phyloP scores from a whole-genome alignment of 495 filamentous ascomycete genomes.

The Aspergillus avenaceus region DNA sequence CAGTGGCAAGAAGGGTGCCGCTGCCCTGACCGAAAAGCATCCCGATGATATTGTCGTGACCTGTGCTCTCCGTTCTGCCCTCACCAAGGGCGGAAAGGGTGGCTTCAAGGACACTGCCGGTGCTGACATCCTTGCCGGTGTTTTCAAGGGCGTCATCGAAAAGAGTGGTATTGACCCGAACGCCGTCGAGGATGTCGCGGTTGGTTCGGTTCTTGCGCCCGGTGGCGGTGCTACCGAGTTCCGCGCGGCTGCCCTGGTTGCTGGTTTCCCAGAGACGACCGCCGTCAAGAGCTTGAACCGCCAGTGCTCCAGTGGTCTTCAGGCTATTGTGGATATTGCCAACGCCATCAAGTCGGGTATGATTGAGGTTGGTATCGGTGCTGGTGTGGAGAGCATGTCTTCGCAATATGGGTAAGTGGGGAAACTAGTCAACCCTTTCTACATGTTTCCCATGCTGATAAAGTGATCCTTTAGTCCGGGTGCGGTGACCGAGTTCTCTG shows the following conservation, averaged over 20 bases:
- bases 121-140: conserved; percentile 79
- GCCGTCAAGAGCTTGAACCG: conserved; percentile 84
- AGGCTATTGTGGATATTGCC: conserved; percentile 88
- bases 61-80: conserved; percentile 82
- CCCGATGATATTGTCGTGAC: conserved; percentile 86
- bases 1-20: conserved; percentile 41
- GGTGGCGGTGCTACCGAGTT: conserved; percentile 96
- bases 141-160: conserved; percentile 73
- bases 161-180: conserved; percentile 81
- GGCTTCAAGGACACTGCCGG: conserved; percentile 90
- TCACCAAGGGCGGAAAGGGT: conserved; percentile 91
- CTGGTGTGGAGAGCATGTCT: conserved; percentile 97
- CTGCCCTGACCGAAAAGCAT: conserved; percentile 55
- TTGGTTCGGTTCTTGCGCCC: conserved; percentile 86
- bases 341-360: conserved; percentile 83
- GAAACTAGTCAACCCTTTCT: background rate
- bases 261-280: conserved; percentile 80
- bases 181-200: conserved; percentile 86
- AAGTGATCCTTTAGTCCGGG: conserved; percentile 50
- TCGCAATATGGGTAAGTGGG: conserved; percentile 76
- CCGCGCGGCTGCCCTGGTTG: conserved; percentile 85
- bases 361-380: conserved; percentile 94
- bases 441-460: background rate
- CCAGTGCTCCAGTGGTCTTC: conserved; percentile 85
- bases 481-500: conserved; percentile 91